phyloP scores from a whole-genome alignment of 2,329 filamentous ascomycete species.

The Dothistroma pini region DNA sequence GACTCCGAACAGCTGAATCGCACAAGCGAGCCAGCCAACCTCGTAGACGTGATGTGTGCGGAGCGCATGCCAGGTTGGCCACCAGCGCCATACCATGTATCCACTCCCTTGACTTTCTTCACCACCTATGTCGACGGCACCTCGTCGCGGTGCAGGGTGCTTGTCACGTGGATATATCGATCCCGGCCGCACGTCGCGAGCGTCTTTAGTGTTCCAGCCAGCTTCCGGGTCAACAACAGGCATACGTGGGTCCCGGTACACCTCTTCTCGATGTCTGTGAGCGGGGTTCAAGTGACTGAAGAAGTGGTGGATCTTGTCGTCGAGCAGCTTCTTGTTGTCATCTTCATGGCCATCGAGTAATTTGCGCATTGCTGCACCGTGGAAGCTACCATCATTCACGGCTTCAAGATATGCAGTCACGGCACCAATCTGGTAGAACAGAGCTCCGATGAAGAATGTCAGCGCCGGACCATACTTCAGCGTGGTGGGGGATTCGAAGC shows the following conservation, averaged over 20 bases:
- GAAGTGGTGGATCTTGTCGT: constrained; percentile 22
- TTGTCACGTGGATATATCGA: constrained; percentile 3
- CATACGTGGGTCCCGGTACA: background rate
- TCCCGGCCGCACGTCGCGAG: constrained; percentile 15
- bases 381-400: constrained; percentile 28
- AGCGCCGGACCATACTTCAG: constrained; percentile 19
- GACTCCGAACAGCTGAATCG: constrained; percentile 26
- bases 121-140: constrained; percentile 6
- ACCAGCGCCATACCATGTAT: constrained; percentile 6
- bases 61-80: constrained; percentile 21
- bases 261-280: constrained; percentile 3
- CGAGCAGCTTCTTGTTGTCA: constrained; percentile 22
- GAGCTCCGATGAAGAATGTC: constrained; percentile 25
- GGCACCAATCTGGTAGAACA: constrained; percentile 26
- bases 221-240: constrained; percentile 16
- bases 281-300: constrained; percentile 2
- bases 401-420: constrained; percentile 27
- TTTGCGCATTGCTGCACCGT: constrained; percentile 24
- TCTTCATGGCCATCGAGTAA: constrained; percentile 25
- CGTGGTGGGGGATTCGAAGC: background rate
- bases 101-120: background rate
- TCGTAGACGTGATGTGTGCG: constrained; percentile 24
- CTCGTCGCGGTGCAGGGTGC: constrained; percentile 3
- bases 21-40: constrained; percentile 26
- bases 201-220: constrained; percentile 21